Evolutionary conservation across 441 rosid species (phyloP).

Genomic region (Eruca vesicaria): DNA sequence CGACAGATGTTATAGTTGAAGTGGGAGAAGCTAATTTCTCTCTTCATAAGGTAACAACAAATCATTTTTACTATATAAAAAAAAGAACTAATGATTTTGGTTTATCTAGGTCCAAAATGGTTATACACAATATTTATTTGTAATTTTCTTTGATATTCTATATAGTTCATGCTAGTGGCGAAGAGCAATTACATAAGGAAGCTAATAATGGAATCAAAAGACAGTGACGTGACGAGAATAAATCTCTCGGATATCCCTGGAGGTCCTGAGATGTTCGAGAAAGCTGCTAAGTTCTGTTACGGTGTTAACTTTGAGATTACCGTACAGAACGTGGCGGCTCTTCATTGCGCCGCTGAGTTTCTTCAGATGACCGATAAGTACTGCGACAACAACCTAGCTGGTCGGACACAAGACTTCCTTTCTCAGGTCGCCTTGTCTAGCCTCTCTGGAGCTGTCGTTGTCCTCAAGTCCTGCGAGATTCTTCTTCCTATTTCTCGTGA

Average conservation of each 20-base stretch:
- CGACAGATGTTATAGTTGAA: constrained; percentile 64
- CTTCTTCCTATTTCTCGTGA: constrained; percentile 79
- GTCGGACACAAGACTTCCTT: constrained; percentile 84
- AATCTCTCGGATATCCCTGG: constrained; percentile 76
- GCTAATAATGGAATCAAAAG: constrained; percentile 68
- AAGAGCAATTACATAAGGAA: constrained; percentile 85
- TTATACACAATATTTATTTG: background rate
- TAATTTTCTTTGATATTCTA: constrained; percentile 10
- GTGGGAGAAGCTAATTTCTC: constrained; percentile 81
- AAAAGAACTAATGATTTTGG: background rate
- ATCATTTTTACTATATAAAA: background rate
- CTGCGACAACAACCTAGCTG: constrained; percentile 68
- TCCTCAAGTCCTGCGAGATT: constrained; percentile 73
- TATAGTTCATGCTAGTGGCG: constrained; percentile 82
- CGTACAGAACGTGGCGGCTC: constrained; percentile 80
- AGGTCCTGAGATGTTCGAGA: constrained; percentile 81
- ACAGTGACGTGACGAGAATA: constrained; percentile 55
- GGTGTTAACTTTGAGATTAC: constrained; percentile 89
- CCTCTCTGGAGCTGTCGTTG: constrained; percentile 76
- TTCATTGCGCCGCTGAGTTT: constrained; percentile 78
- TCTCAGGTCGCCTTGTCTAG: constrained; percentile 75
- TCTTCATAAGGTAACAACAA: constrained; percentile 70
- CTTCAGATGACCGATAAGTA: constrained; percentile 75
- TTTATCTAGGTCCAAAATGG: background rate
- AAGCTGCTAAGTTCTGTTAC: constrained; percentile 85